These are phyloP conservation scores for Melaleuca quinquenervia DNA, from an alignment of 345 rosid species.

Conservation along the genomic window DNA sequence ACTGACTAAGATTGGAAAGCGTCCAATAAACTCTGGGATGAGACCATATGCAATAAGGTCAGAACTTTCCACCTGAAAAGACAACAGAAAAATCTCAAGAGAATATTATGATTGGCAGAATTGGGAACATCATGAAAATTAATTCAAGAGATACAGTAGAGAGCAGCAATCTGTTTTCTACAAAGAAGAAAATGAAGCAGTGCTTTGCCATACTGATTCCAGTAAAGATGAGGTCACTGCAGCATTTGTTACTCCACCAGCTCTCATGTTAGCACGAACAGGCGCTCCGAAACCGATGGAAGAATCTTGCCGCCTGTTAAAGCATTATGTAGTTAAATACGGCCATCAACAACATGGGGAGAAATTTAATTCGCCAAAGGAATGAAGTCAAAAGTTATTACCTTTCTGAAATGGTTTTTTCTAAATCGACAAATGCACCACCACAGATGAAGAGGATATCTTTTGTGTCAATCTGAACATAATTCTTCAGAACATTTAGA, in stretches of 20 bases:
- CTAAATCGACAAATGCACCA: constrained; percentile 92
- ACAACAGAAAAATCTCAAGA: neutral
- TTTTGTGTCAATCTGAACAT: constrained; percentile 77
- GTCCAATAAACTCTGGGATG: constrained; percentile 96
- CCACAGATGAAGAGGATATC: constrained; percentile 94
- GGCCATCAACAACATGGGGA: neutral
- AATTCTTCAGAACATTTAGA: neutral
- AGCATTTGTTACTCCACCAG: constrained; percentile 56
- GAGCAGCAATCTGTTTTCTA: neutral
- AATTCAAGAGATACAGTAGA: neutral
- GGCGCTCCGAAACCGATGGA: constrained; percentile 99
- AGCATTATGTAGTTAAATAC: neutral
- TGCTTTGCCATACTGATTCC: constrained; percentile 51
- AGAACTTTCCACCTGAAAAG: constrained; percentile 74
- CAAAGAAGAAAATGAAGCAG: neutral
- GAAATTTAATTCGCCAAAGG: neutral
- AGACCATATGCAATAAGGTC: constrained; percentile 95
- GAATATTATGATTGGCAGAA: neutral
- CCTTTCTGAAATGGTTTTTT: constrained; percentile 93
- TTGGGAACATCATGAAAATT: neutral
- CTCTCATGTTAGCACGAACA: constrained; percentile 91
- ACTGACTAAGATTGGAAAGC: constrained; percentile 86
- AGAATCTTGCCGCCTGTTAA: constrained; percentile 77
- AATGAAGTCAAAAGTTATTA: constrained; percentile 9
- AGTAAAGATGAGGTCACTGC: constrained; percentile 76